Conservation (phyloP, 768 basidiomycete species). For the Phylloporus rhodoxanthus region DNA sequence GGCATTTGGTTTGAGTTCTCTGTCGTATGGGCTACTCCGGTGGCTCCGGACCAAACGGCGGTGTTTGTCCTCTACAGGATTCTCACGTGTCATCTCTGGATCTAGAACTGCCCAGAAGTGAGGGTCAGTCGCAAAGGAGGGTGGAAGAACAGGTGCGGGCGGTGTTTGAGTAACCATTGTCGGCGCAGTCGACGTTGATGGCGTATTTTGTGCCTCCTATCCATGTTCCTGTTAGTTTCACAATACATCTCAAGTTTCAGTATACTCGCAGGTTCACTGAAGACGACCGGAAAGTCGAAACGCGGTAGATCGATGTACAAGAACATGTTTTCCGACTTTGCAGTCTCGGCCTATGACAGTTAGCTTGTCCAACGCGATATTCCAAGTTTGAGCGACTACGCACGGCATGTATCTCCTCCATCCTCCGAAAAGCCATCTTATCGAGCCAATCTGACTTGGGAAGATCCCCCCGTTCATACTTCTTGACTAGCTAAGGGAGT, state of each 20-base stretch:
- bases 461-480: slow-evolving; percentile 91
- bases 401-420: slow-evolving; percentile 92
- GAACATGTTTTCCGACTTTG: slow-evolving; percentile 90
- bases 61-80: slow-evolving; percentile 97
- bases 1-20: slow-evolving; percentile 95
- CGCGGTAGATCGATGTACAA: slow-evolving; percentile 93
- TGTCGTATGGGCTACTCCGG: slow-evolving; percentile 87
- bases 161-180: slow-evolving; percentile 41
- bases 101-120: slow-evolving; percentile 86
- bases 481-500: slow-evolving; percentile 70
- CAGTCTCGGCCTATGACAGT: slow-evolving; percentile 69
- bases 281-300: slow-evolving; percentile 96
- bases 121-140: slow-evolving; percentile 55
- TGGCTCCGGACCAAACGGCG: slow-evolving; percentile 91
- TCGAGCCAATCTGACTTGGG: slow-evolving; percentile 96
- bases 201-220: slow-evolving; percentile 38
- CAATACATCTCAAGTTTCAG: background rate
- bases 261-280: slow-evolving; percentile 72
- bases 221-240: background rate
- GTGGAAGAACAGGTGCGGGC: slow-evolving; percentile 34
- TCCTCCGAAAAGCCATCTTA: slow-evolving; percentile 85
- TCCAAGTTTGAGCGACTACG: slow-evolving; percentile 18
- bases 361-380: background rate
- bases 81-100: slow-evolving; percentile 86
- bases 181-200: slow-evolving; percentile 39